Evolutionary conservation across 2,329 filamentous ascomycete species (phyloP).

Genomic region (Epichloe hybrida): DNA sequence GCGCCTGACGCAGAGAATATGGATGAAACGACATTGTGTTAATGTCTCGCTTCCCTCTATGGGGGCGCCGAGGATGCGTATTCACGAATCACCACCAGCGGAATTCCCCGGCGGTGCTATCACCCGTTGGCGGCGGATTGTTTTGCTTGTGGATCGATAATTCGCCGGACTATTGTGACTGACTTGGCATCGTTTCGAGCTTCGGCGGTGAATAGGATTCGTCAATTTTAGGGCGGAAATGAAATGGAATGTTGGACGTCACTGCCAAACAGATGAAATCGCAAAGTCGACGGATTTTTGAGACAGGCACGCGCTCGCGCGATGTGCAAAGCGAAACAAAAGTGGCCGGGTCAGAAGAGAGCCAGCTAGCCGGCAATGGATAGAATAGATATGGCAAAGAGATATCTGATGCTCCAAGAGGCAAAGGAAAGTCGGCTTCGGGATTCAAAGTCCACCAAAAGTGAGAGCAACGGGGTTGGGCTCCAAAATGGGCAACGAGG

Average conservation of each 20-base stretch:
- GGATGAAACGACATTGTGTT: slow-evolving; percentile 41
- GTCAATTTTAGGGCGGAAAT: not conserved
- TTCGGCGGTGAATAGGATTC: not conserved
- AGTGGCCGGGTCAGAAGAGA: not conserved
- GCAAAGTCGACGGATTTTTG: not conserved
- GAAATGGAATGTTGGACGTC: not conserved
- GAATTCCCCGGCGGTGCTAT: not conserved
- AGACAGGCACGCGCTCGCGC: slow-evolving; percentile 1
- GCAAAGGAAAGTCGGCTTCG: not conserved
- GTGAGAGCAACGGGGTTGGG: not conserved
- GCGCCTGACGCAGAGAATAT: slow-evolving; percentile 44
- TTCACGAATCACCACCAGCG: not conserved
- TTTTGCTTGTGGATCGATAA: not conserved
- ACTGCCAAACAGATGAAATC: not conserved
- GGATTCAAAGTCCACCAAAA: not conserved
- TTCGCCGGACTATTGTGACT: not conserved
- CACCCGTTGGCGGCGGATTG: not conserved
- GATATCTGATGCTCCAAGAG: not conserved
- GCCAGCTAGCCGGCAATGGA: not conserved
- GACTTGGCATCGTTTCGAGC: slow-evolving; percentile 4
- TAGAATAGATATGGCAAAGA: not conserved
- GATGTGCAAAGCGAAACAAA: not conserved
- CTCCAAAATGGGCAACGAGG: not conserved
- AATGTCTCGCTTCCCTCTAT: slow-evolving; percentile 11
- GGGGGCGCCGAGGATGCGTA: slow-evolving; percentile 4